Evolutionary conservation across 2,329 filamentous ascomycete species (phyloP), one percentile per base, ranked within the genome.

Genomic region (Seiridium unicorne): DNA sequence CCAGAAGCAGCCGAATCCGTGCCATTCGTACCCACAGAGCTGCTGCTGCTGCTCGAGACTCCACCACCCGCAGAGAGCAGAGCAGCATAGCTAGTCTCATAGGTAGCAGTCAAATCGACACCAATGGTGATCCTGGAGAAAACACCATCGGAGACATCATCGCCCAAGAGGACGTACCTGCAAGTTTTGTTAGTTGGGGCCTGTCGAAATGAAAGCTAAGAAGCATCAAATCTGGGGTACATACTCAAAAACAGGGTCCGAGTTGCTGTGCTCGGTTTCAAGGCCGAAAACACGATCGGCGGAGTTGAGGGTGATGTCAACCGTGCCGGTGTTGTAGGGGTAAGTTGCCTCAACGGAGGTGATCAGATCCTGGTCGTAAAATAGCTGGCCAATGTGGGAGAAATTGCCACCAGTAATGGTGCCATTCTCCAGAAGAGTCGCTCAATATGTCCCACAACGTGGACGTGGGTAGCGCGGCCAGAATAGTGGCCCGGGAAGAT

Each of bases 371-470:
- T 88, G 82, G 69, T 89, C 85, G 69, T 88, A 86, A 78, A 86
- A 89, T 56, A 87, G 68, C 70, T 90, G 87, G 18, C 87, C 87
- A 46, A 89, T 79, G 73, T 90, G 86, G 55, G 73, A 76, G 13
- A 78, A 76, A 61, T 78, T 81, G 44, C 73, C 71, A 62, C 53
- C 53, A n/a, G 53, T 55, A n/a, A 84, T 83, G 58, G 81, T 82
- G 68, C 81, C 65, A 68, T 81, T 80, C n/a, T 68, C 48, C 44
- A 68, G 63, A 31, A 70, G 60, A 1, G 71, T 75, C 10, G 73
- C 75, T 61, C 72, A 42, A 71, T 60, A 68, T 84, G 80, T 2
- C 77, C 75, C 55, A 81, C 69, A 51, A 83, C 68, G 67, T 84
- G 81, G 53, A 80, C 80, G 70, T 84, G 81, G 1, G 71, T 75